Conservation (phyloP, 306 rosid genomes). For the Dryas drummondii region DNA sequence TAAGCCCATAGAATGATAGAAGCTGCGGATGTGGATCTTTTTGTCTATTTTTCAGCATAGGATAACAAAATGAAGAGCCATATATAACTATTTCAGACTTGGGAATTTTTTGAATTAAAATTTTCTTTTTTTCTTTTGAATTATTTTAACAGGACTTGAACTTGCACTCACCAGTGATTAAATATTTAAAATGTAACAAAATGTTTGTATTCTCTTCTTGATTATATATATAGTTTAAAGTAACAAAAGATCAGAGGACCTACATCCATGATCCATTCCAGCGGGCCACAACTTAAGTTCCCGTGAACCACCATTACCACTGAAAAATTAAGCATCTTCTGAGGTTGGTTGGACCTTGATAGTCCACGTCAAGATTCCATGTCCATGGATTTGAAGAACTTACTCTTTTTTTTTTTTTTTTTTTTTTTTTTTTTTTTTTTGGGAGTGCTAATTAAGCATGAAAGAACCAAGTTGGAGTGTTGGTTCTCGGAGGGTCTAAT, state of each 20-base stretch:
- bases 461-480: neutral
- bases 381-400: neutral
- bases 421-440: neutral
- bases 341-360: neutral
- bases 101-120: neutral
- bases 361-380: constrained; percentile 32
- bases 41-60: neutral
- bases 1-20: neutral
- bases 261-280: neutral
- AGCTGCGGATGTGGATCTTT: neutral
- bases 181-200: no score
- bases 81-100: neutral
- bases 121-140: no score
- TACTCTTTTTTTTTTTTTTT: neutral
- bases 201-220: neutral
- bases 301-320: constrained; percentile 29
- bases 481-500: constrained; percentile 10
- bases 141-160: neutral
- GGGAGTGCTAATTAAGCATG: neutral
- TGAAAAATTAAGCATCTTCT: neutral
- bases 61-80: neutral
- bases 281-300: constrained; percentile 22
- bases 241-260: constrained; percentile 12
- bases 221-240: constrained; percentile 1
- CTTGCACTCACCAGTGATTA: neutral